A percentile compares a stretch with the other conserved stretches of the same genome.
Conservation (phyloP, 805 yeast genomes). For the Kodamaea sagamina region DNA sequence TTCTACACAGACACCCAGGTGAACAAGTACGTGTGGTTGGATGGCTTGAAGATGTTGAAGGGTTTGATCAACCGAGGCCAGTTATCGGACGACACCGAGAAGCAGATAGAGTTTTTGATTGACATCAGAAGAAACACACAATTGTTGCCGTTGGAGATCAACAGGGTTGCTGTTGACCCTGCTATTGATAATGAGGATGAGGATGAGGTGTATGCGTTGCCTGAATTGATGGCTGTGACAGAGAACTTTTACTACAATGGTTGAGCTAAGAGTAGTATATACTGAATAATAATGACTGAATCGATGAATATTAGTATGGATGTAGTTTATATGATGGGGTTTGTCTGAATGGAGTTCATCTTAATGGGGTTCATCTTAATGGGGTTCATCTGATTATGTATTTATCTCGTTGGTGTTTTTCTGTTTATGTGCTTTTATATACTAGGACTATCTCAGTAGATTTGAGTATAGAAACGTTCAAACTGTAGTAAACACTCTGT, state of each 20-base stretch:
- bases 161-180: conserved; percentile 19
- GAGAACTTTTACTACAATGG: conserved; percentile 27
- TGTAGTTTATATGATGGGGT: neutral
- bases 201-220: conserved; percentile 29
- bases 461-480: too few species aligned
- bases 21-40: conserved; percentile 71
- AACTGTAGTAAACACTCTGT: too few species aligned
- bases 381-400: too few species aligned
- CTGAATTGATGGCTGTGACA: conserved; percentile 25
- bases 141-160: conserved; percentile 37
- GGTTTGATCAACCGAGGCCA: conserved; percentile 34
- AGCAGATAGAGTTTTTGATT: conserved; percentile 35
- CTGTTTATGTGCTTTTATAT: too few species aligned
- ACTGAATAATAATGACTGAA: neutral
- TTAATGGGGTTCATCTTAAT: too few species aligned
- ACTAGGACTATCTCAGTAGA: too few species aligned
- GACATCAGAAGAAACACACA: conserved; percentile 44
- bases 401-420: too few species aligned
- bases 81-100: conserved; percentile 39
- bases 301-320: neutral
- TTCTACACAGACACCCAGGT: conserved; percentile 73
- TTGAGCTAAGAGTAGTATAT: neutral
- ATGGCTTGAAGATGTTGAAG: conserved; percentile 62
- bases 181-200: conserved; percentile 30
- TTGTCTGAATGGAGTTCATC: neutral